Evolutionary conservation across 495 filamentous ascomycete species (phyloP), one percentile per base, ranked within the genome.

Genomic region (Xylaria telfairii): DNA sequence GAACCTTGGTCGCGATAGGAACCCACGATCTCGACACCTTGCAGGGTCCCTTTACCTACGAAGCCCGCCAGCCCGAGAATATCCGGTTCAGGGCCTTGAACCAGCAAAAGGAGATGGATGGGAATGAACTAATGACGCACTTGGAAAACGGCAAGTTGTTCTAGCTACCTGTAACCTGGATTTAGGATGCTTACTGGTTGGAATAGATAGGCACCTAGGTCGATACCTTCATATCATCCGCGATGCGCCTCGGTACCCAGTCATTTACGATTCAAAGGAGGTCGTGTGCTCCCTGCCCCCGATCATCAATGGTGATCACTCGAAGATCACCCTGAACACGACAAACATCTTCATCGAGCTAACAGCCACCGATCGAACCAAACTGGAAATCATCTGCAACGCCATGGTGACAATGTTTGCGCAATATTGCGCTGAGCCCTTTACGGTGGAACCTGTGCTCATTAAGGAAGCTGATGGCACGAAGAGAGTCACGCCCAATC

Each of bases 321-420:
- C 94, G 66, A 99, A 98, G 84, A 98, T 99, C 77, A 93, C 87
- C 1, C 83, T 97, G 47, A 83, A 93, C 75, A 98, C 94, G 59
- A 92, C 85, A 74, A 98, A 98, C 80, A 87, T 98, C 77, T 93
- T 98, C 83, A 95, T 99, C 78, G 96, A 99, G 78, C 92, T 97
- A 74, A 99, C 96, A 26, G 96, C 94, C n/a, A 92, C 93, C 26
- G 96, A 99, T 82, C 90, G 91, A 80, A 99, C 96, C 9, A 99
- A 99, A 83, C 88, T 97, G 19, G 95, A 98, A 74, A 93, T 98
- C 75, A 95, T 98, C 62, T 93, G 91, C 84, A 93, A 93, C 73
- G 95, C 97, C 74, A 90, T 99, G 79, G 93, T 97, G 49, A 87
- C 95, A 70, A 98, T 98, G 96, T 99, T 99, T 88, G 94, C 92